phyloP scores from a whole-genome alignment of 2,329 filamentous ascomycete genomes.

The Phaeomoniella chlamydospora region DNA sequence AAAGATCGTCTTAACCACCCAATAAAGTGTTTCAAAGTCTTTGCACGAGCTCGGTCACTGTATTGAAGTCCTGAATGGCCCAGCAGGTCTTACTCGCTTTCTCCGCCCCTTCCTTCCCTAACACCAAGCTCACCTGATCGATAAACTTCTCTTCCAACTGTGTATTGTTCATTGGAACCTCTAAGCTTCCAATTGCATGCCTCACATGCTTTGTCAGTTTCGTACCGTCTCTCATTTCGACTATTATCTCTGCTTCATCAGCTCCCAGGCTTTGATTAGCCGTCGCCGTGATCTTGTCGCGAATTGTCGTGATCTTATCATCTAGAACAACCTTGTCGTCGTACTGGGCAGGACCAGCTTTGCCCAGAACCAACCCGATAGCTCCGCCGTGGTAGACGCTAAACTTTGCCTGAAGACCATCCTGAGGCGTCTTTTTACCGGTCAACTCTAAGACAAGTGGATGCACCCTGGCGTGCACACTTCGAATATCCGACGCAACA shows the following conservation, averaged over 20 bases:
- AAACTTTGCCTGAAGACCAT: slow-evolving; percentile 39
- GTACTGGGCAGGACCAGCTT: slow-evolving; percentile 37
- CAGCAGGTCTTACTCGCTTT: slow-evolving; percentile 18
- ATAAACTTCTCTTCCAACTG: slow-evolving; percentile 35
- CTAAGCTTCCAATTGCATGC: slow-evolving; percentile 36
- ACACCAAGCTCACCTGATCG: slow-evolving; percentile 27
- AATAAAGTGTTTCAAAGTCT: slow-evolving; percentile 4
- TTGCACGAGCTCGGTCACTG: slow-evolving; percentile 16
- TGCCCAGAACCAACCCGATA: slow-evolving; percentile 34
- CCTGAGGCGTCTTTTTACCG: slow-evolving; percentile 32
- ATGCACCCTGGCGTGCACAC: slow-evolving; percentile 31
- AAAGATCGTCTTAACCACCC: not conserved
- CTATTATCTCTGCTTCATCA: slow-evolving; percentile 26
- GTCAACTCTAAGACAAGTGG: slow-evolving; percentile 39
- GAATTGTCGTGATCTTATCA: slow-evolving; percentile 22
- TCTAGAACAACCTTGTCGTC: slow-evolving; percentile 32
- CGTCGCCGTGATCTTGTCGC: slow-evolving; percentile 30
- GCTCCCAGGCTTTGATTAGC: slow-evolving; percentile 23
- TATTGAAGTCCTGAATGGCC: slow-evolving; percentile 17
- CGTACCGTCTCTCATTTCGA: slow-evolving; percentile 22
- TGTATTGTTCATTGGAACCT: slow-evolving; percentile 30
- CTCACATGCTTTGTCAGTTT: slow-evolving; percentile 29
- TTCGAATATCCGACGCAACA: slow-evolving; percentile 18
- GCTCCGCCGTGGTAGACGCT: slow-evolving; percentile 41
- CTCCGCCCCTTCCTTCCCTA: slow-evolving; percentile 22